A percentile compares a stretch with the other conserved stretches of the same genome.
Conservation (phyloP, 345 rosid species). For the Carallia pectinifolia region DNA sequence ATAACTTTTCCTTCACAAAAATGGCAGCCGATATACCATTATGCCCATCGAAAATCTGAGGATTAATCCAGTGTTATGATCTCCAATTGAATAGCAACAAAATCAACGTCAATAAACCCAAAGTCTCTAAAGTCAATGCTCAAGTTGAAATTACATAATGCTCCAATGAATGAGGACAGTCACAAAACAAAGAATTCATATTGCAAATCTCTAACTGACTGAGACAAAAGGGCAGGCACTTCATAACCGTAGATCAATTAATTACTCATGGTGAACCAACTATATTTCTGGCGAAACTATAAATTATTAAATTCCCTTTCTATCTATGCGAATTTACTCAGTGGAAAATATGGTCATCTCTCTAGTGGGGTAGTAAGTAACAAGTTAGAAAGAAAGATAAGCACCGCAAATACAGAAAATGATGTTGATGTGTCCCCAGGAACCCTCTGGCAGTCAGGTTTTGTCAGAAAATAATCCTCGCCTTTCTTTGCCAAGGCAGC, state of each 20-base stretch:
- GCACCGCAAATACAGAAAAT: constrained; percentile 97
- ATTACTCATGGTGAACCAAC: neutral
- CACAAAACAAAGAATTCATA: neutral
- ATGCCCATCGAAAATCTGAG: constrained; percentile 93
- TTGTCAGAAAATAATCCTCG: constrained; percentile 88
- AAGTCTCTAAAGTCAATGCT: constrained; percentile 1
- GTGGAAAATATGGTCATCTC: neutral
- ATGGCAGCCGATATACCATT: constrained; percentile 99
- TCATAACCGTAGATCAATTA: neutral
- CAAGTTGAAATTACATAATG: neutral
- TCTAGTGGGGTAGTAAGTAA: neutral
- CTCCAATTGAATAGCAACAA: neutral
- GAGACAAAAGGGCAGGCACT: neutral
- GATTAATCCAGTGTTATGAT: constrained; percentile 1
- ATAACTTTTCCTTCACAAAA: constrained; percentile 75
- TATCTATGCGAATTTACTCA: neutral
- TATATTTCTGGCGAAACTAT: no score
- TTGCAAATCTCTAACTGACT: neutral
- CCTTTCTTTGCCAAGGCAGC: constrained; percentile 98
- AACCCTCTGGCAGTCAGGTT: constrained; percentile 74
- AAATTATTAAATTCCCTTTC: neutral
- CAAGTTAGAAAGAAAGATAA: neutral
- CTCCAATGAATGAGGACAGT: neutral
- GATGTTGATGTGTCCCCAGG: constrained; percentile 74
- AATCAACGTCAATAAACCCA: constrained; percentile 15